A percentile compares a stretch with the other conserved stretches of the same genome.
Evolutionary conservation across 2,329 filamentous ascomycete species (phyloP).

Genomic region (Chalara sp.): DNA sequence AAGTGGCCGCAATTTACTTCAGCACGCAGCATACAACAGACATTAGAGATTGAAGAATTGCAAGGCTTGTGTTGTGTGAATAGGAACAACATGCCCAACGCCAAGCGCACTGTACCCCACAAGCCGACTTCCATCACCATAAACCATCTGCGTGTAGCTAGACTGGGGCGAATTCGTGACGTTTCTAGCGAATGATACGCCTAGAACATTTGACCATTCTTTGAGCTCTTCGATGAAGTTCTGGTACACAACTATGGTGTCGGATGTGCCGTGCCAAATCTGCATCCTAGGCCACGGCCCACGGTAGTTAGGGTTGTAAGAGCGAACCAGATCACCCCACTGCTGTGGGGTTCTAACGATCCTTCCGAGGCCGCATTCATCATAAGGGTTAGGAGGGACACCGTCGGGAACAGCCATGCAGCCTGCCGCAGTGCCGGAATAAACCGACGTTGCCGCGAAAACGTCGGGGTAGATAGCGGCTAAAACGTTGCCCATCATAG

Average conservation of each 20-base stretch:
- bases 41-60: too few relatives aligned
- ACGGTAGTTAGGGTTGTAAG: constrained; percentile 31
- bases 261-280: constrained; percentile 30
- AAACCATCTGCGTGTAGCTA: constrained; percentile 28
- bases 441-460: constrained; percentile 36
- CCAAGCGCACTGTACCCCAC: constrained; percentile 24
- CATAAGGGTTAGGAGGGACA: constrained; percentile 48
- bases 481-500: constrained; percentile 39
- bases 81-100: constrained; percentile 27
- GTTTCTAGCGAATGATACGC: constrained; percentile 17
- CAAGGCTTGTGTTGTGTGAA: constrained; percentile 3
- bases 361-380: constrained; percentile 35
- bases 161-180: constrained; percentile 21
- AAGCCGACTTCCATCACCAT: constrained; percentile 25
- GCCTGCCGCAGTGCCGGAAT: constrained; percentile 37
- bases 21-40: too few relatives aligned
- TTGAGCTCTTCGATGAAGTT: constrained; percentile 37
- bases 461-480: constrained; percentile 40
- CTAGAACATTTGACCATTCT: constrained; percentile 40
- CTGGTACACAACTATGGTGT: constrained; percentile 31
- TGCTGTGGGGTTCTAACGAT: constrained; percentile 30
- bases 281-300: constrained; percentile 34
- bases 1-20: too few relatives aligned
- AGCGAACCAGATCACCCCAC: constrained; percentile 41
- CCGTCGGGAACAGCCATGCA: constrained; percentile 31